These are phyloP conservation scores for Xylariaceae sp. DNA, from an alignment of 2,329 filamentous ascomycete genomes.

Conservation along the genomic window DNA sequence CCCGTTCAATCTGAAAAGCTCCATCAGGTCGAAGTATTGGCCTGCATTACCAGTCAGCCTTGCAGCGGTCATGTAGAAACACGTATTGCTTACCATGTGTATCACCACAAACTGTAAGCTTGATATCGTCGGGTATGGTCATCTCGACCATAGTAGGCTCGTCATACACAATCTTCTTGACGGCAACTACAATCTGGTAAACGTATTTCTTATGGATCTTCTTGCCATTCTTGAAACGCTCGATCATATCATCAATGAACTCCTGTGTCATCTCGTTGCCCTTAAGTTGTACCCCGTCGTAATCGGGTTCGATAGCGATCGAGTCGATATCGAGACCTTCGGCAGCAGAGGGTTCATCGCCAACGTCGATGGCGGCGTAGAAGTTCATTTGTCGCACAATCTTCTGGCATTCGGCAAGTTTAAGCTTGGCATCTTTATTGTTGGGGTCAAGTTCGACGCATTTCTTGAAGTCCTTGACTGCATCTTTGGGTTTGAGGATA, in stretches of 20 bases:
- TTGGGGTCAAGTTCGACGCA: slow-evolving; percentile 85
- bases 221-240: slow-evolving; percentile 95
- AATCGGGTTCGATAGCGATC: slow-evolving; percentile 81
- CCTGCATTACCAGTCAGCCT: slow-evolving; percentile 57
- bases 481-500: slow-evolving; percentile 86
- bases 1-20: slow-evolving; percentile 93
- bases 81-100: slow-evolving; percentile 75
- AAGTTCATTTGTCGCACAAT: slow-evolving; percentile 92
- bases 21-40: slow-evolving; percentile 96
- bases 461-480: slow-evolving; percentile 88
- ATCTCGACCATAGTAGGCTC: slow-evolving; percentile 98
- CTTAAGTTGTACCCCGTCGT: slow-evolving; percentile 84
- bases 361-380: slow-evolving; percentile 91
- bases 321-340: slow-evolving; percentile 88
- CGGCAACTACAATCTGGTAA: slow-evolving; percentile 91
- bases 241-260: slow-evolving; percentile 97
- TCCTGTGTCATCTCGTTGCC: slow-evolving; percentile 90
- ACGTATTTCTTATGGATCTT: slow-evolving; percentile 96
- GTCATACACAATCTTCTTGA: slow-evolving; percentile 87
- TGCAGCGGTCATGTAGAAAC: not conserved
- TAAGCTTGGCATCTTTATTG: slow-evolving; percentile 91
- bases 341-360: slow-evolving; percentile 89
- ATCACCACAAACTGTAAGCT: slow-evolving; percentile 94
- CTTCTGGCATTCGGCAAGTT: slow-evolving; percentile 92
- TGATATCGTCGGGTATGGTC: slow-evolving; percentile 76